A percentile compares a stretch with the other conserved stretches of the same genome.
phyloP scores from a whole-genome alignment of 805 yeast species.

The Yamadazyma sp. region DNA sequence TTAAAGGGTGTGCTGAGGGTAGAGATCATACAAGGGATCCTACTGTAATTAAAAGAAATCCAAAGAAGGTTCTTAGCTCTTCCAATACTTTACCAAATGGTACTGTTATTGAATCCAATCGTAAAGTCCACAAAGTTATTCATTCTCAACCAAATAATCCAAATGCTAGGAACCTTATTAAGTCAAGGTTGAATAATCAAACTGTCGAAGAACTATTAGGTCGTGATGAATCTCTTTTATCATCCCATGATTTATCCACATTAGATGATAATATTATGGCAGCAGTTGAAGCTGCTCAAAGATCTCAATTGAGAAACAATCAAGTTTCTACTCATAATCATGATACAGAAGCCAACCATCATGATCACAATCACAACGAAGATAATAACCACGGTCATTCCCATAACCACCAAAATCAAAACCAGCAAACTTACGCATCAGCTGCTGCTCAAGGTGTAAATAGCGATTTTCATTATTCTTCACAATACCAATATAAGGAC shows the following conservation, averaged over 20 bases:
- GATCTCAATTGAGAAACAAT: slow-evolving; percentile 23
- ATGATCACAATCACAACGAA: too few relatives aligned
- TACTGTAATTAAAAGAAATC: slow-evolving; percentile 14
- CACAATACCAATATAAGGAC: slow-evolving; percentile 7
- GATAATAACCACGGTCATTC: too few relatives aligned
- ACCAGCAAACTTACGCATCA: slow-evolving; percentile 11
- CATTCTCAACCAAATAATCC: slow-evolving; percentile 19
- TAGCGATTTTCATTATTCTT: slow-evolving; percentile 8
- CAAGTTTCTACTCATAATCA: neutral
- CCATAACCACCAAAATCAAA: slow-evolving; percentile 1
- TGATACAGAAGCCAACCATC: slow-evolving; percentile 12
- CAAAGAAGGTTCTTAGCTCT: slow-evolving; percentile 14
- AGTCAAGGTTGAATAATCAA: slow-evolving; percentile 15
- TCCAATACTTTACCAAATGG: slow-evolving; percentile 5
- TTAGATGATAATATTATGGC: slow-evolving; percentile 51
- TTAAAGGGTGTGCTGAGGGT: slow-evolving; percentile 74
- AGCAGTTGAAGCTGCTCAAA: slow-evolving; percentile 58
- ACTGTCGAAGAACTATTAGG: slow-evolving; percentile 30
- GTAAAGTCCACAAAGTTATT: slow-evolving; percentile 15
- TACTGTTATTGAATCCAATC: slow-evolving; percentile 5
- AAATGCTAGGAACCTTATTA: slow-evolving; percentile 19
- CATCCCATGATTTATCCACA: slow-evolving; percentile 40
- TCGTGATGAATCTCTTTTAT: slow-evolving; percentile 27
- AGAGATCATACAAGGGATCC: slow-evolving; percentile 40
- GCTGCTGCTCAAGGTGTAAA: slow-evolving; percentile 6